Conservation (phyloP, 257 asterid species). For the Mentha longifolia region DNA sequence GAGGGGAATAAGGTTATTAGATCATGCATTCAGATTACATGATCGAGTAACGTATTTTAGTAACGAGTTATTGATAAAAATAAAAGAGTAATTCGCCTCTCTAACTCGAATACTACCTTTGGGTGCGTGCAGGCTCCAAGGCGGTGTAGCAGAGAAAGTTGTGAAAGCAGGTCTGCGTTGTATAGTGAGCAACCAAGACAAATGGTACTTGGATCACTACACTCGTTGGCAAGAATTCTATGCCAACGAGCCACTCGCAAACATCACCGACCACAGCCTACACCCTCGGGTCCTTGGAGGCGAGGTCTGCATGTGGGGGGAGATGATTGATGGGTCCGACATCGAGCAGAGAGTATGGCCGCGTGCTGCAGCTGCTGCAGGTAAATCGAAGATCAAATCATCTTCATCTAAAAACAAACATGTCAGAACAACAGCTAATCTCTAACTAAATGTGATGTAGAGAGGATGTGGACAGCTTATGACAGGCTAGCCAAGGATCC, state of each 20-base stretch:
- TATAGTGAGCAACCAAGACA: conserved; percentile 87
- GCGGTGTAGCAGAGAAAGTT: conserved; percentile 71
- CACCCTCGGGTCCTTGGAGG: conserved; percentile 68
- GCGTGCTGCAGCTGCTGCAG: conserved; percentile 95
- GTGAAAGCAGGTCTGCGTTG: conserved; percentile 80
- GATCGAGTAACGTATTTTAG: too few species aligned
- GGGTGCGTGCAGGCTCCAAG: conserved; percentile 61
- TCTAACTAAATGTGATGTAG: conserved; percentile 29
- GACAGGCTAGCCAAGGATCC: conserved; percentile 65
- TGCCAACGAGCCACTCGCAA: conserved; percentile 72
- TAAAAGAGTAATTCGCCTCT: too few species aligned
- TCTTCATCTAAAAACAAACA: too few species aligned
- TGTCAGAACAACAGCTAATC: too few species aligned
- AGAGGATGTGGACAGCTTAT: too few species aligned
- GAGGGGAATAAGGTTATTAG: too few species aligned
- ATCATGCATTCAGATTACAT: background rate
- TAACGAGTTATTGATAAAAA: too few species aligned
- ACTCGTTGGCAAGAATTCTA: conserved; percentile 76
- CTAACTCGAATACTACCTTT: too few species aligned
- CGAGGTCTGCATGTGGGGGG: conserved; percentile 96
- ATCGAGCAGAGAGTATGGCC: conserved; percentile 93
- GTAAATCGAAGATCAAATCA: conserved; percentile 32
- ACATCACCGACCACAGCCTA: conserved; percentile 59
- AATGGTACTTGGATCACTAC: conserved; percentile 88
- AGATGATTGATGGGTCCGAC: conserved; percentile 67